Evolutionary conservation across 208 protist genomes (phyloP).

Genomic region (Crithidia fasciculata): DNA sequence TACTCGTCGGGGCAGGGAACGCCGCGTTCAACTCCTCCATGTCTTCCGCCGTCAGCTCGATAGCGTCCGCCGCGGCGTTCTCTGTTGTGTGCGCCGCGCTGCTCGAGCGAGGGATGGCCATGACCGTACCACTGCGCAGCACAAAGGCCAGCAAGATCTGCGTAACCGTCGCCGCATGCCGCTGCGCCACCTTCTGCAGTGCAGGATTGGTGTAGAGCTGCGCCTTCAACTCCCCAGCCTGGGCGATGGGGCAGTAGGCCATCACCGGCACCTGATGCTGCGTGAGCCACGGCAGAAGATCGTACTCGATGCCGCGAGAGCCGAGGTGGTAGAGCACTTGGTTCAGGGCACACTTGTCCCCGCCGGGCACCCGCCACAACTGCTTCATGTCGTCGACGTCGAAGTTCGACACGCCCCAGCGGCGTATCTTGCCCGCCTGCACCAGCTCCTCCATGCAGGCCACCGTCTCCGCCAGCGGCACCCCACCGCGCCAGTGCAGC

Average conservation of each 20-base stretch:
- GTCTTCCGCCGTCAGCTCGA: conserved; percentile 44
- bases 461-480: conserved; percentile 69
- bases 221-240: conserved; percentile 59
- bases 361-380: conserved; percentile 52
- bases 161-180: conserved; percentile 37
- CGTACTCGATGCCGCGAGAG: conserved; percentile 72
- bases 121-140: conserved; percentile 36
- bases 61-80: conserved; percentile 60
- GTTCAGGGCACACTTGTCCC: conserved; percentile 69
- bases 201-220: conserved; percentile 50
- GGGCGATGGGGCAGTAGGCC: conserved; percentile 82
- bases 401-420: conserved; percentile 90
- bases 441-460: conserved; percentile 83
- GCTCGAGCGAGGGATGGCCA: conserved; percentile 67
- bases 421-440: conserved; percentile 65
- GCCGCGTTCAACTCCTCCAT: conserved; percentile 30
- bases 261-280: conserved; percentile 65
- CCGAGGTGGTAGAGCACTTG: conserved; percentile 88
- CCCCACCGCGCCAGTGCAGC: conserved; percentile 84
- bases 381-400: conserved; percentile 68
- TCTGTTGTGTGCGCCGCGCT: conserved; percentile 58
- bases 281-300: conserved; percentile 61
- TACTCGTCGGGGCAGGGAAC: conserved; percentile 43
- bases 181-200: conserved; percentile 40
- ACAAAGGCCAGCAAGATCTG: conserved; percentile 50